Evolutionary conservation across 164 flowering plant species (phyloP), one percentile per base, ranked within the genome.

Genomic region (Buxus sempervirens): DNA sequence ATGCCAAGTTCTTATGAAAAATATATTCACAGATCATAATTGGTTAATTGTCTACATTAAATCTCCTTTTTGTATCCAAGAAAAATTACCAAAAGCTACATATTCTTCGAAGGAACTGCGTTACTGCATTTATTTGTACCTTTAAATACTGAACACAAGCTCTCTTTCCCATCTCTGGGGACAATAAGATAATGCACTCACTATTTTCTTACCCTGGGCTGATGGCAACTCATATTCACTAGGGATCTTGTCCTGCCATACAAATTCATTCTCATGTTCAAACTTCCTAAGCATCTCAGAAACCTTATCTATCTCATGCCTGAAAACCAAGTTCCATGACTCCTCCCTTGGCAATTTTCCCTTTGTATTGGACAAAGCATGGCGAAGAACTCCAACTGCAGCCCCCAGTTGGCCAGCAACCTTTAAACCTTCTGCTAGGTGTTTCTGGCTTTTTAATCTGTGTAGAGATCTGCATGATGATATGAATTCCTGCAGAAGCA

Each of bases 231-330:
- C 83, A 65, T 75, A 69, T 4, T 9, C 68, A n/a, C 4, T 9
- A 20, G 85, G 72, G 25, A 87, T 68, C 62, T 82, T 82, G 23
- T 83, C 78, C 28, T 54, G 79, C 85, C 84, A 84, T 7, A 84
- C 84, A 68, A 86, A 81, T 1, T 79, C 85, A 54, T 87, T 89
- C 65, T 87, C 89, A 36, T 66, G 75, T 60, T 87, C 88, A 36
- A 72, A 68, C 66, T 88, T 88, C 55, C 66, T 70, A 16, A 86
- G 81, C 62, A 77, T 15, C 60, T 71, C 82, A 32, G 64, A 32
- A 48, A 74, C 76, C 54, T 21, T 72, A 54, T 82, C 69, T 9
- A 79, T 77, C 69, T 81, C 88, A 27, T 75, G 73, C 54, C 18
- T 71, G 67, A 75, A 83, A 38, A 76, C 66, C 21, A 54, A 63